Evolutionary conservation across 2,329 filamentous ascomycete species (phyloP), one percentile per base, ranked within the genome.

Genomic region (Bertia moriformis): DNA sequence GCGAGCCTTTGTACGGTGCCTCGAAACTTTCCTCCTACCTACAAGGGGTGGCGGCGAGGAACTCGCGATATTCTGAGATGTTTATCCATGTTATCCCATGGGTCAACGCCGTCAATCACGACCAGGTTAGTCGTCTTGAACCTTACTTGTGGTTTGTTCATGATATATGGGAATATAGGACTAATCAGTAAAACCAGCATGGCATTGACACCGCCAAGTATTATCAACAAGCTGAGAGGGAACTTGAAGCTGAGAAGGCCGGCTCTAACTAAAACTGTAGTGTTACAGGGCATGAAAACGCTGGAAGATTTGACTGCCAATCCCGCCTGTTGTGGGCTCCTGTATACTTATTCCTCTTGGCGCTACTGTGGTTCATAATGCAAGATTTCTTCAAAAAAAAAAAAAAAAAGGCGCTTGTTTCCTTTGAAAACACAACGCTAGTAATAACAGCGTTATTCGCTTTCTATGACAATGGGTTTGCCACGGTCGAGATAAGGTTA

Each of bases 201-300:
- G 75, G 75, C 45, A 71, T 80, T 38, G 76, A 80, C 49, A 80
- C 75, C 13, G 74, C 75, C 33, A 80, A 80, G 59, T 80, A 80
- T 55, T 80, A 78, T 55, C 67, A 70, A 50, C 73, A 80, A 58
- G 75, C 75, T 7, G 75, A 80, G 57, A 60, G 70, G 53, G 75
- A 80, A 54, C 55, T 80, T 48, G 75, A 78, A 57, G 70, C 68
- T 38, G 74, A 78, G 57, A 48, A 52, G 43, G 54, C 51, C 40
- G 56, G 51, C 40, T 48, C 46, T 42, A 42, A 43, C 37, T 50
- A 49, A 44, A 18, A 7, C 32, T 35, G 7, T 35, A 35, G 10
- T 7, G 10, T 29, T 29, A n/a, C n/a, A 29, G 24, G 24, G n/a
- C n/a, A n/a, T n/a, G n/a, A n/a, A n/a, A n/a, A n/a, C n/a, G n/a